Evolutionary conservation across 768 basidiomycete species (phyloP).

Genomic region (Mycena polygramma): DNA sequence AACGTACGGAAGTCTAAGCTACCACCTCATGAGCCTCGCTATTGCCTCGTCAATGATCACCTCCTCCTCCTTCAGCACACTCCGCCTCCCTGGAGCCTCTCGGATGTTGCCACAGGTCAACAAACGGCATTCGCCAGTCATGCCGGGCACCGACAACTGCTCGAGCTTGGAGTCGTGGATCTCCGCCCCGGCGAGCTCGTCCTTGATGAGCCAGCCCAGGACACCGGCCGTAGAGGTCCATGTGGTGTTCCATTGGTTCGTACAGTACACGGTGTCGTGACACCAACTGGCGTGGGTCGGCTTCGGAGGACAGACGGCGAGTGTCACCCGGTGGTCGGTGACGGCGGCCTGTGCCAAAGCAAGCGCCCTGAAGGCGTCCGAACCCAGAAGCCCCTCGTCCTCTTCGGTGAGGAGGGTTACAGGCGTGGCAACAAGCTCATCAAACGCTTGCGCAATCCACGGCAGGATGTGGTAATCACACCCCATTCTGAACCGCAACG

Average conservation of each 20-base stretch:
- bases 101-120: slow-evolving; percentile 9
- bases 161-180: too few species aligned
- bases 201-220: too few species aligned
- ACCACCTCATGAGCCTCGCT: background rate
- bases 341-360: slow-evolving; percentile 16
- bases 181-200: too few species aligned
- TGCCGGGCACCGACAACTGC: too few species aligned
- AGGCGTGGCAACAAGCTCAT: slow-evolving; percentile 1
- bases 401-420: background rate
- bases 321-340: background rate
- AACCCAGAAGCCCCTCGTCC: slow-evolving; percentile 7
- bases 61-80: slow-evolving; percentile 21
- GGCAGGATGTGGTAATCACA: background rate
- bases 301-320: background rate
- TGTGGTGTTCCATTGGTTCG: too few species aligned
- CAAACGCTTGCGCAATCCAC: slow-evolving; percentile 8
- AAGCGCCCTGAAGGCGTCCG: background rate
- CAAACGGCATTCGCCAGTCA: background rate
- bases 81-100: background rate
- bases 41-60: background rate
- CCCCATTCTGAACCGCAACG: background rate
- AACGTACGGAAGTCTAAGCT: background rate
- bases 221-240: too few species aligned
- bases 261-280: too few species aligned
- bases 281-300: slow-evolving; percentile 10